A percentile compares a stretch with the other conserved stretches of the same genome.
phyloP scores from a whole-genome alignment of 2,329 filamentous ascomycete species.

The Colletotrichum somersetense region DNA sequence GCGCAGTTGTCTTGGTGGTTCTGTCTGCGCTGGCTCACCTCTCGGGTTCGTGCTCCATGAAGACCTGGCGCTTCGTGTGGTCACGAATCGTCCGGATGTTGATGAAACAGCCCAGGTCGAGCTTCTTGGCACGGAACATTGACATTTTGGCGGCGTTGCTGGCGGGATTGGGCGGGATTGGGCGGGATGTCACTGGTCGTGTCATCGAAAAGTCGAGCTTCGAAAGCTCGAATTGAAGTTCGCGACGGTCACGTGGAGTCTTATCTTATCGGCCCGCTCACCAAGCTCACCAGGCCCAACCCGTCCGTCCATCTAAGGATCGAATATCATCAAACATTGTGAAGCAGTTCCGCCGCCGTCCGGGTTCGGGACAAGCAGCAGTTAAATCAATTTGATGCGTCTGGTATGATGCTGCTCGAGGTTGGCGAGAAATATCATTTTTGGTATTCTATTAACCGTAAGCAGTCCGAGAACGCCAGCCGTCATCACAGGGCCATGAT shows the following conservation, averaged over 20 bases:
- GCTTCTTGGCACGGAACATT: conserved; percentile 89
- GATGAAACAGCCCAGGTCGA: conserved; percentile 89
- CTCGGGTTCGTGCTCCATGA: conserved; percentile 87
- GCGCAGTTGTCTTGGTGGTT: background rate
- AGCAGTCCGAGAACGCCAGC: conserved; percentile 34
- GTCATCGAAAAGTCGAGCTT: conserved; percentile 12
- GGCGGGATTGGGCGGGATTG: conserved; percentile 8
- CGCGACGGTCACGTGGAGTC: conserved; percentile 13
- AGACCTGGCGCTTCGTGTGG: conserved; percentile 96
- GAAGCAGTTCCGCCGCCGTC: background rate
- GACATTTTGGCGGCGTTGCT: conserved; percentile 69
- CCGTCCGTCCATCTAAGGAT: background rate
- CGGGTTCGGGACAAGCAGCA: background rate
- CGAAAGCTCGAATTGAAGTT: conserved; percentile 28
- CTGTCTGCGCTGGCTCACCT: conserved; percentile 66
- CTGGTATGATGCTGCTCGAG: too few species aligned
- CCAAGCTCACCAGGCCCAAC: background rate
- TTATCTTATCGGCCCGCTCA: conserved; percentile 22
- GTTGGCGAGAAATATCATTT: conserved; percentile 15
- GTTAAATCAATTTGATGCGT: background rate
- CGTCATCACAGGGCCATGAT: conserved; percentile 29
- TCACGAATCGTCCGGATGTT: conserved; percentile 92
- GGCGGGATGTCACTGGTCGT: conserved; percentile 12
- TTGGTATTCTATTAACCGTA: conserved; percentile 36
- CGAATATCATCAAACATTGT: background rate